Percentiles rank a stretch among this genome's conserved stretches.
Conservation (phyloP, 2,329 filamentous ascomycete genomes). For the Davidsoniella eucalypti region DNA sequence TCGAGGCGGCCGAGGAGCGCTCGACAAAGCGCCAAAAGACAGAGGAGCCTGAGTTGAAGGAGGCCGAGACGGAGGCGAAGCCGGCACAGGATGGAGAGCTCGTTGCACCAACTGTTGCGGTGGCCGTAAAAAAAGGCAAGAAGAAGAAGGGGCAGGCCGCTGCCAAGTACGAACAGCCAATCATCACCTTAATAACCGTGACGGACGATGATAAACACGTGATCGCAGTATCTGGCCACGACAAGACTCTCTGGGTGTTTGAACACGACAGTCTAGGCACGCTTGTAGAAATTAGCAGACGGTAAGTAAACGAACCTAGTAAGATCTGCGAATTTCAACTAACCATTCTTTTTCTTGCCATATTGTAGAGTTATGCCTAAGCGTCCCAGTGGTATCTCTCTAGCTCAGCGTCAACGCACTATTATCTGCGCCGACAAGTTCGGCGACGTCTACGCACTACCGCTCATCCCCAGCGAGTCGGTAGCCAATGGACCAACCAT, state of each 20-base stretch:
- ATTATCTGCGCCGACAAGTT: constrained; percentile 89
- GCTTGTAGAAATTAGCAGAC: constrained; percentile 52
- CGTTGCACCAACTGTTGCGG: constrained; percentile 11
- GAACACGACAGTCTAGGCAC: constrained; percentile 43
- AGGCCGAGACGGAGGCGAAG: constrained; percentile 24
- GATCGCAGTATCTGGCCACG: constrained; percentile 69
- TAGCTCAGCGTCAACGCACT: constrained; percentile 52
- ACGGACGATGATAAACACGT: constrained; percentile 51
- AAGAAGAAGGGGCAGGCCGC: constrained; percentile 18
- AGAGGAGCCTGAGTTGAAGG: constrained; percentile 12
- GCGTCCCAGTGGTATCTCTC: constrained; percentile 58
- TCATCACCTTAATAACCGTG: constrained; percentile 51
- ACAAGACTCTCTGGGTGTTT: constrained; percentile 81
- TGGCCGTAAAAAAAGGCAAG: constrained; percentile 16
- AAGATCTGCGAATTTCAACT: not conserved
- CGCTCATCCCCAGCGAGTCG: constrained; percentile 35
- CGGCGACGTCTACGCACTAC: constrained; percentile 83
- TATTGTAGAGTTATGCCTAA: constrained; percentile 63
- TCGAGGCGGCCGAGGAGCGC: constrained; percentile 5
- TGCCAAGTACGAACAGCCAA: constrained; percentile 36
- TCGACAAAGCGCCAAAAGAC: constrained; percentile 12
- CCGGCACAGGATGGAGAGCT: constrained; percentile 23
- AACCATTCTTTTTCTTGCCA: not conserved
- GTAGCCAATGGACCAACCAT: constrained; percentile 14
- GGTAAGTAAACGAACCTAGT: constrained; percentile 29